A percentile compares a stretch with the other conserved stretches of the same genome.
Evolutionary conservation across 208 protist genomes (phyloP).

Genomic region (Naegleria fowleri): DNA sequence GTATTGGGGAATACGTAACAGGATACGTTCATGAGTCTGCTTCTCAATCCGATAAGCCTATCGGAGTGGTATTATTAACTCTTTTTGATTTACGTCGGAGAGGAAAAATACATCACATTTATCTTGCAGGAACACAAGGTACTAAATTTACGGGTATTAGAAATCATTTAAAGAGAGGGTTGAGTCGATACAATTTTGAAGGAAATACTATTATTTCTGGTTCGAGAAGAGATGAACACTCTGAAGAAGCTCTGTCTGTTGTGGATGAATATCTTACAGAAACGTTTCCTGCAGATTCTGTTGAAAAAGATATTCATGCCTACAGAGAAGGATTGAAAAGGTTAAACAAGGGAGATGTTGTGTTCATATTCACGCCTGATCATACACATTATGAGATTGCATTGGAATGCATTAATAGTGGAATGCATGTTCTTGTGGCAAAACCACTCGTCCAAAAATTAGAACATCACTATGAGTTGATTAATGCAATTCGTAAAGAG

Average conservation of each 20-base stretch:
- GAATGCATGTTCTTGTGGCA: conserved; percentile 52
- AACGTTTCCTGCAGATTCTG: conserved; percentile 42
- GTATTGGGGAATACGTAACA: conserved; percentile 56
- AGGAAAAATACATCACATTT: conserved; percentile 34
- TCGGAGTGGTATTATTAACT: conserved; percentile 47
- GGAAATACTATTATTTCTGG: too few relatives aligned
- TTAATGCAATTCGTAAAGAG: conserved; percentile 30
- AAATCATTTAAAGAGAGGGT: neutral
- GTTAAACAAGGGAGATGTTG: conserved; percentile 43
- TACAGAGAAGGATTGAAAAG: conserved; percentile 38
- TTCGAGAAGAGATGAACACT: too few relatives aligned
- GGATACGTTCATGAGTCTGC: conserved; percentile 37
- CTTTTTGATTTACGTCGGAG: conserved; percentile 46
- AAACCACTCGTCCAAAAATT: conserved; percentile 54
- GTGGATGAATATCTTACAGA: neutral
- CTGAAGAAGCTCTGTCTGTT: too few relatives aligned
- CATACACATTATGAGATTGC: conserved; percentile 53
- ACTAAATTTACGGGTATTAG: neutral
- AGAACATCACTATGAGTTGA: conserved; percentile 40
- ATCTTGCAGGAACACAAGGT: conserved; percentile 37
- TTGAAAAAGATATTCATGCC: conserved; percentile 36
- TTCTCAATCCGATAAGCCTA: conserved; percentile 39
- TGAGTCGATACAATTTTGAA: neutral
- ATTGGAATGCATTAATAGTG: conserved; percentile 32
- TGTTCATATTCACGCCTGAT: conserved; percentile 54